Percentiles rank a stretch among this genome's conserved stretches.
These are phyloP conservation scores for Apodospora peruviana DNA, from an alignment of 495 filamentous ascomycete genomes.

Conservation along the genomic window DNA sequence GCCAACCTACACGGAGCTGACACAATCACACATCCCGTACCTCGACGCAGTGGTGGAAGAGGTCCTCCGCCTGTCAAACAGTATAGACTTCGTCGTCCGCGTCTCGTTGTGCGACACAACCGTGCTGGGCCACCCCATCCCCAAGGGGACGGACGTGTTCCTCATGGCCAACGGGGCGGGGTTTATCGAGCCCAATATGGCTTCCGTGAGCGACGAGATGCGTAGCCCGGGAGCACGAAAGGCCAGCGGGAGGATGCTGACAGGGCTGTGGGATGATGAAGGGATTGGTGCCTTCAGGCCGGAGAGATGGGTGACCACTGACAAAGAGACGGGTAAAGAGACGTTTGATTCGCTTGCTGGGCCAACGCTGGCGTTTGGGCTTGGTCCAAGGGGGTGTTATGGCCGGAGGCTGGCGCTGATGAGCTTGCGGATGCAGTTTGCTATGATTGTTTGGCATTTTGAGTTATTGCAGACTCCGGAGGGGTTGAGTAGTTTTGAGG, in stretches of 20 bases:
- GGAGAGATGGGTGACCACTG: conserved; percentile 26
- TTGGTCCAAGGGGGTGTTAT: conserved; percentile 46
- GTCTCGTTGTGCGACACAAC: conserved; percentile 27
- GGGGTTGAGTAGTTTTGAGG: not conserved
- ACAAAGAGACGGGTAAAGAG: conserved; percentile 12
- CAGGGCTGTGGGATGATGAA: conserved; percentile 35
- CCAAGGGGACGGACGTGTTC: conserved; percentile 35
- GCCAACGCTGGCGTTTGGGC: conserved; percentile 42
- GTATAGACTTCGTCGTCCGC: conserved; percentile 17
- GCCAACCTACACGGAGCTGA: conserved; percentile 19
- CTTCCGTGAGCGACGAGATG: conserved; percentile 6
- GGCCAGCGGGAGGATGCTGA: conserved; percentile 14
- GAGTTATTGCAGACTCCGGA: not conserved
- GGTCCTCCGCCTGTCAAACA: conserved; percentile 14
- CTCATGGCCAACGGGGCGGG: conserved; percentile 24
- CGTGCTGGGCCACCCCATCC: conserved; percentile 28
- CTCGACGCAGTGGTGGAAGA: conserved; percentile 30
- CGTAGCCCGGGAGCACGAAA: conserved; percentile 27
- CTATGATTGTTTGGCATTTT: not conserved
- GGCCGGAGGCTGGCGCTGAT: not conserved
- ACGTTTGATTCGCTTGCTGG: conserved; percentile 20
- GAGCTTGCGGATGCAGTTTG: not conserved
- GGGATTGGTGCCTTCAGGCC: conserved; percentile 37
- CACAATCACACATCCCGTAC: conserved; percentile 16
- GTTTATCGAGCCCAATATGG: conserved; percentile 15